A percentile compares a stretch with the other conserved stretches of the same genome.
phyloP scores from a whole-genome alignment of 202 grass and related monocot genomes.

The Zizania palustris region DNA sequence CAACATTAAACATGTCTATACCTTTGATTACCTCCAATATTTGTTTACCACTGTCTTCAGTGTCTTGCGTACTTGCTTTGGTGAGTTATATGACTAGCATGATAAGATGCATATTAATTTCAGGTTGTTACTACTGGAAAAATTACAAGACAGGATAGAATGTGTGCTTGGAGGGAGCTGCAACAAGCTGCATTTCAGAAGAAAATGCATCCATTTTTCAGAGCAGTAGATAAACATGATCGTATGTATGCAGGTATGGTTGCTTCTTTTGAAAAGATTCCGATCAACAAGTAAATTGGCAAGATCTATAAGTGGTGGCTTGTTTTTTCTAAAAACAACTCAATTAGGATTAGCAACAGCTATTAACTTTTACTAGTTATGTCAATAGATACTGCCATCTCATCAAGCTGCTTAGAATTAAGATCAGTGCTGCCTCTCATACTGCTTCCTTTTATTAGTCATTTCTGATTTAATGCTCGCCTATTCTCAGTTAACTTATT shows the following conservation, averaged over 20 bases:
- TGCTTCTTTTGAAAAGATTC: conserved; percentile 34
- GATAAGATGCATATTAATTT: conserved; percentile 35
- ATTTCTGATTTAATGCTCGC: conserved; percentile 15
- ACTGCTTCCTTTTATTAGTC: conserved; percentile 18
- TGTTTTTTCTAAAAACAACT: conserved; percentile 30
- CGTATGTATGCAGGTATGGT: conserved; percentile 90
- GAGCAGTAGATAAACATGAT: conserved; percentile 71
- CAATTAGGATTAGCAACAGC: conserved; percentile 21
- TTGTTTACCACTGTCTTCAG: conserved; percentile 13
- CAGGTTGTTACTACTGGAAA: conserved; percentile 80
- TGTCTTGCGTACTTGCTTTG: conserved; percentile 16
- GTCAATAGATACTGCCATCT: conserved; percentile 14
- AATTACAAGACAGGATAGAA: conserved; percentile 74
- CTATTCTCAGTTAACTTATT: conserved; percentile 1
- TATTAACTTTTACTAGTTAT: conserved; percentile 36
- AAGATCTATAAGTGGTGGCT: background rate
- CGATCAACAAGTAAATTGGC: conserved; percentile 9
- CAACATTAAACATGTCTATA: conserved; percentile 22
- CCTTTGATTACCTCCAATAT: background rate
- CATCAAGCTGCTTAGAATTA: background rate
- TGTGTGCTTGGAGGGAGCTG: conserved; percentile 70
- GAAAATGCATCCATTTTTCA: conserved; percentile 78
- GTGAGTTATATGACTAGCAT: background rate
- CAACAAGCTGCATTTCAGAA: conserved; percentile 73
- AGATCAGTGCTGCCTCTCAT: conserved; percentile 3